phyloP scores from a whole-genome alignment of 2,329 filamentous ascomycete species.

The Xylariaceae sp. region DNA sequence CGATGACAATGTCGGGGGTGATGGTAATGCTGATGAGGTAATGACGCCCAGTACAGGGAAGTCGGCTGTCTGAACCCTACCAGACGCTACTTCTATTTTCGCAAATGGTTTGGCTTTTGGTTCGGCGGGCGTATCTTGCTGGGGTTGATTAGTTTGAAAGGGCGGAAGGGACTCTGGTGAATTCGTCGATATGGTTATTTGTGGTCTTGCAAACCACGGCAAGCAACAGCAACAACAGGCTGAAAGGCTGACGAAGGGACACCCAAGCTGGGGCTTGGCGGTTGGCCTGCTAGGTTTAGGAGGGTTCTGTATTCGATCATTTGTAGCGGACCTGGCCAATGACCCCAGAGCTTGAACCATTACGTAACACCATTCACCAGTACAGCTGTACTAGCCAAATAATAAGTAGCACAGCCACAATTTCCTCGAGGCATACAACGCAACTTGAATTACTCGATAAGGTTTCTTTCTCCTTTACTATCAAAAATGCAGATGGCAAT shows the following conservation, averaged over 20 bases:
- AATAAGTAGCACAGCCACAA: no score
- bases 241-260: slow-evolving; percentile 36
- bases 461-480: no score
- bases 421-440: no score
- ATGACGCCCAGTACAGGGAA: no score
- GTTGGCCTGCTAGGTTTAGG: not conserved
- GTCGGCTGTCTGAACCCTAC: no score
- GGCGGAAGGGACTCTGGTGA: slow-evolving; percentile 2
- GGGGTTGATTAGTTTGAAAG: not conserved
- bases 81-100: no score
- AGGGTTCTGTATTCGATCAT: not conserved
- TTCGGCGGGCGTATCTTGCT: not conserved
- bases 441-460: no score
- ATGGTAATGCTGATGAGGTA: no score
- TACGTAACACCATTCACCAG: no score
- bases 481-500: no score
- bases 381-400: not conserved
- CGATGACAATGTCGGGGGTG: slow-evolving; percentile 1
- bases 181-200: slow-evolving; percentile 3
- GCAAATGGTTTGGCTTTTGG: no score
- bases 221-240: slow-evolving; percentile 26
- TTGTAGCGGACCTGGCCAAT: not conserved
- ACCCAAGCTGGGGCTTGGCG: slow-evolving; percentile 13
- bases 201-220: slow-evolving; percentile 19
- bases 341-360: not conserved